A percentile compares a stretch with the other conserved stretches of the same genome.
phyloP scores from a whole-genome alignment of 139 green algal genomes.

The Picochlorum sp. region DNA sequence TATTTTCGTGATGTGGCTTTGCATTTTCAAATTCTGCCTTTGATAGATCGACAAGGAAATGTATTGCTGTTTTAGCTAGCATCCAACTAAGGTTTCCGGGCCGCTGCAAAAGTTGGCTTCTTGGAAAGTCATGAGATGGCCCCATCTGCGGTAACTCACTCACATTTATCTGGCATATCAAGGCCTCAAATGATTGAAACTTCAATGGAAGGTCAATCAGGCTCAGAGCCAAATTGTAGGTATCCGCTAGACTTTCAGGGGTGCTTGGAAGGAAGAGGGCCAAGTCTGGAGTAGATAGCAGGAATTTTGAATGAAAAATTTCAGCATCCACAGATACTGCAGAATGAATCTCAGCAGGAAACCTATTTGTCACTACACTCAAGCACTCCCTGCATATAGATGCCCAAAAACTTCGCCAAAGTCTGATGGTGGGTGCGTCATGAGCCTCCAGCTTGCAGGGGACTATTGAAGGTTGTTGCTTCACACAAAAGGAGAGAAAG shows the following conservation, averaged over 20 bases:
- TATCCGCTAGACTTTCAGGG: not conserved
- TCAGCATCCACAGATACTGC: not conserved
- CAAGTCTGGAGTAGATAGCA: not conserved
- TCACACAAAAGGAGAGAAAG: too few relatives aligned
- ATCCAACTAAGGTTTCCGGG: not conserved
- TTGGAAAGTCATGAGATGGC: not conserved
- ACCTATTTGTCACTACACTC: not conserved
- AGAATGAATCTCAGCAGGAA: not conserved
- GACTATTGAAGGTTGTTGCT: too few relatives aligned
- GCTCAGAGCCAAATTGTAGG: not conserved
- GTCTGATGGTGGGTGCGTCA: too few relatives aligned
- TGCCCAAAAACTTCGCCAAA: too few relatives aligned
- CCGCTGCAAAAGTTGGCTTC: not conserved
- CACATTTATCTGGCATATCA: not conserved
- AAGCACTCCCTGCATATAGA: not conserved
- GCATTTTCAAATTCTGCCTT: too few relatives aligned
- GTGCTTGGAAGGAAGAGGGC: not conserved
- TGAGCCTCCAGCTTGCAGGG: too few relatives aligned
- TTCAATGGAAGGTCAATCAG: not conserved
- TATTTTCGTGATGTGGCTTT: too few relatives aligned
- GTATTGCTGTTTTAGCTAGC: not conserved
- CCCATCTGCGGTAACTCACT: not conserved
- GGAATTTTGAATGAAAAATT: not conserved
- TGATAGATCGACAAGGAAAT: not conserved
- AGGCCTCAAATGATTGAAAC: not conserved